These are phyloP conservation scores for Rhodotorula paludigena DNA, from an alignment of 768 basidiomycete genomes.

Conservation along the genomic window DNA sequence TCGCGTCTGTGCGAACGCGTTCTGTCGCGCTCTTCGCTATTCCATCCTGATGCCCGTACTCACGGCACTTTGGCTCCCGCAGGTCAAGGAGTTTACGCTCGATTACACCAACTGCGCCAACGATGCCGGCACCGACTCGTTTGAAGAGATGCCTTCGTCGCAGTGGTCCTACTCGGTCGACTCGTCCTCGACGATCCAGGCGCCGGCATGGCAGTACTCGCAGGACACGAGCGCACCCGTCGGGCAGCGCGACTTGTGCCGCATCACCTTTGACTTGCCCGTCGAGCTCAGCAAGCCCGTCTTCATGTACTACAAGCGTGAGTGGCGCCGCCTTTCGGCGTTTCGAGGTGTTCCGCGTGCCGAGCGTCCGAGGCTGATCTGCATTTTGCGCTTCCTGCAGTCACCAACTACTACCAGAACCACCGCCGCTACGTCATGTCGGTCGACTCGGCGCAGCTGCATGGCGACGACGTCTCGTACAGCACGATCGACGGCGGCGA, in stretches of 20 bases:
- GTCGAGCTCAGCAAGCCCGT: constrained; percentile 67
- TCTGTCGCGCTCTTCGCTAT: too few relatives aligned
- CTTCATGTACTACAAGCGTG: constrained; percentile 82
- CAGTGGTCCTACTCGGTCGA: constrained; percentile 65
- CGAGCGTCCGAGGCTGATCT: background rate
- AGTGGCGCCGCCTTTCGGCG: constrained; percentile 25
- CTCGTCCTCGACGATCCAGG: constrained; percentile 53
- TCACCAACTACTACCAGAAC: constrained; percentile 92
- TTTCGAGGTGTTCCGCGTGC: constrained; percentile 27
- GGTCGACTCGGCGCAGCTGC: constrained; percentile 74
- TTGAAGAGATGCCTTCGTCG: constrained; percentile 55
- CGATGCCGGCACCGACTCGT: constrained; percentile 54
- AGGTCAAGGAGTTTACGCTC: constrained; percentile 88
- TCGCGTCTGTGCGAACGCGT: too few relatives aligned
- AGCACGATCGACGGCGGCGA: constrained; percentile 55
- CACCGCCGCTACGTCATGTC: constrained; percentile 96
- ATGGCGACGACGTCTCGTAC: constrained; percentile 61
- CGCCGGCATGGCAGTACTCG: constrained; percentile 70
- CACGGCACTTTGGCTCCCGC: constrained; percentile 27
- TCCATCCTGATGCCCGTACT: too few relatives aligned
- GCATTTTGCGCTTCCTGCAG: constrained; percentile 31
- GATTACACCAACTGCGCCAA: constrained; percentile 92
- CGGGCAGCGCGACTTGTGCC: constrained; percentile 60
- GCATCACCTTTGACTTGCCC: constrained; percentile 76
- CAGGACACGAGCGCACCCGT: constrained; percentile 53